These are phyloP conservation scores for Epichloe sp. DNA, from an alignment of 2,329 filamentous ascomycete genomes.

Conservation along the genomic window DNA sequence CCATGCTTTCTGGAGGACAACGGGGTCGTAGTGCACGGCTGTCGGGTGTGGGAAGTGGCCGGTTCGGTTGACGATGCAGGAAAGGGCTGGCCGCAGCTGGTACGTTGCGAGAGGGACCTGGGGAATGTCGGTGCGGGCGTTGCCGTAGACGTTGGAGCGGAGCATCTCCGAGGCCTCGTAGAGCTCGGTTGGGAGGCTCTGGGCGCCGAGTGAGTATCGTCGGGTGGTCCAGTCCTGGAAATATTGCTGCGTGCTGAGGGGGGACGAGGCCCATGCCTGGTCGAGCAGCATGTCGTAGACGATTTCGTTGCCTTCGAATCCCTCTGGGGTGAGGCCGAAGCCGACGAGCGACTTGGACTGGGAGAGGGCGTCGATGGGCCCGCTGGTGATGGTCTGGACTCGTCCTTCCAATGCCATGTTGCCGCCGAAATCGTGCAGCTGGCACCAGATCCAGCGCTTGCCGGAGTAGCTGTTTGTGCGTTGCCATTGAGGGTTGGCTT, in stretches of 20 bases:
- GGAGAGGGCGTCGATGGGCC: slow-evolving; percentile 29
- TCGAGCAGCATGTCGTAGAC: slow-evolving; percentile 37
- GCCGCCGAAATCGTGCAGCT: slow-evolving; percentile 36
- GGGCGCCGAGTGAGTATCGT: slow-evolving; percentile 23
- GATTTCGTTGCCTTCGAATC: slow-evolving; percentile 39
- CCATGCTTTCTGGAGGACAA: slow-evolving; percentile 25
- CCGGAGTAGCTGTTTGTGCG: slow-evolving; percentile 35
- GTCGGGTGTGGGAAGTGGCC: slow-evolving; percentile 26
- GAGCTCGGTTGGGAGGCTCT: slow-evolving; percentile 16
- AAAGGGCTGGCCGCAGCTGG: slow-evolving; percentile 29
- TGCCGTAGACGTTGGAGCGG: slow-evolving; percentile 33
- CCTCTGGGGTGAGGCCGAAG: slow-evolving; percentile 35
- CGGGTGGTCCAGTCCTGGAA: slow-evolving; percentile 31
- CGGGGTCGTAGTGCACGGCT: slow-evolving; percentile 27
- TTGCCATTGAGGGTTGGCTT: slow-evolving; percentile 36
- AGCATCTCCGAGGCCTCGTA: slow-evolving; percentile 34
- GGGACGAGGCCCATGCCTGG: slow-evolving; percentile 32
- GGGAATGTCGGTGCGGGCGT: slow-evolving; percentile 27
- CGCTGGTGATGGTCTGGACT: slow-evolving; percentile 32
- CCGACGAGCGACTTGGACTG: slow-evolving; percentile 30
- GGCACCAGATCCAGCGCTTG: slow-evolving; percentile 41
- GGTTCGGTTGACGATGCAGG: slow-evolving; percentile 24
- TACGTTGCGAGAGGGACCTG: slow-evolving; percentile 32
- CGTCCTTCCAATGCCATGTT: slow-evolving; percentile 38
- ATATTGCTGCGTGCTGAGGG: slow-evolving; percentile 31